Percentiles rank a stretch among this genome's conserved stretches.
Conservation (phyloP, 306 rosid genomes). For the Quercus mongolica region DNA sequence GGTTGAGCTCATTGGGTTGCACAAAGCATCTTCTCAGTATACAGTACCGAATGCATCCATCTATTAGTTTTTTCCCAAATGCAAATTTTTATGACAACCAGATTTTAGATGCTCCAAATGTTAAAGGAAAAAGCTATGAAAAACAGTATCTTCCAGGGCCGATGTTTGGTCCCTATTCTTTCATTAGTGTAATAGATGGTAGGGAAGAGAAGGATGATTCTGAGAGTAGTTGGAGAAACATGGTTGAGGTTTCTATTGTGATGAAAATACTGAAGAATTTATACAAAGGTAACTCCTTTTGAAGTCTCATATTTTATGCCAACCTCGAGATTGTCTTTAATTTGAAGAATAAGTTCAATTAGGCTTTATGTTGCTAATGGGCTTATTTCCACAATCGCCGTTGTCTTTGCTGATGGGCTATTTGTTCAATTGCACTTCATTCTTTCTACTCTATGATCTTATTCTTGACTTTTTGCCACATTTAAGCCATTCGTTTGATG, state of each 20-base stretch:
- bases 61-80: constrained; percentile 68
- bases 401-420: neutral
- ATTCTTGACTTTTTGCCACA: neutral
- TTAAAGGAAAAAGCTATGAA: constrained; percentile 30
- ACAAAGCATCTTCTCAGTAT: constrained; percentile 53
- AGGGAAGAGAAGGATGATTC: constrained; percentile 67
- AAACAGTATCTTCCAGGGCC: constrained; percentile 50
- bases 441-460: neutral
- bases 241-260: constrained; percentile 64
- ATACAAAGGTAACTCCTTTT: constrained; percentile 42
- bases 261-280: constrained; percentile 44
- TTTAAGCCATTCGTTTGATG: neutral
- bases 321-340: no score
- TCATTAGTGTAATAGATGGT: constrained; percentile 65
- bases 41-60: constrained; percentile 88
- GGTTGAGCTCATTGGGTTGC: constrained; percentile 45
- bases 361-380: neutral
- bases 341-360: no score
- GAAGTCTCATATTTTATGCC: neutral
- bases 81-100: constrained; percentile 41
- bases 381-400: neutral
- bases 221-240: constrained; percentile 60
- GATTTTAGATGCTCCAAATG: constrained; percentile 60
- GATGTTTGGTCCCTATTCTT: constrained; percentile 77
- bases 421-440: no score